Evolutionary conservation across 768 basidiomycete genomes (phyloP), one percentile per base, ranked within the genome.

Genomic region (Rossbeevera mucosa): DNA sequence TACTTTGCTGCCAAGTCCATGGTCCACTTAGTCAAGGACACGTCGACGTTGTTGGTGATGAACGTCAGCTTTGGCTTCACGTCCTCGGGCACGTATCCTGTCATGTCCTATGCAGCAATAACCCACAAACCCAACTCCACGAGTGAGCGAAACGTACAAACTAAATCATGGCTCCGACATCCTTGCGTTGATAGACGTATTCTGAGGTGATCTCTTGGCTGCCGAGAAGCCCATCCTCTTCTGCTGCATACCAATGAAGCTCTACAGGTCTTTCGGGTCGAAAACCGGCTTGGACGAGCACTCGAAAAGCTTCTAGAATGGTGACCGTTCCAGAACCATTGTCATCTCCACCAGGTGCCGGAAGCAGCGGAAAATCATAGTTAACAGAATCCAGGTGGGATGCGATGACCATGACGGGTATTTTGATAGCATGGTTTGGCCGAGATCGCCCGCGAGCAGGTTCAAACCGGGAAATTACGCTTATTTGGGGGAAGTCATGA

Each of bases 201-300:
- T 63, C 66, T 22, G 72, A 71, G 4, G 77, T 80, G 53, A 84
- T 72, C 6, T 79, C 81, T 56, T 80, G 77, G 36, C 77, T 48
- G 18, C 48, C 43, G 18, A 60, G 45, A 36, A 48, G 44, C 24
- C 59, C 52, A 48, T 50, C 64, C 47, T 67, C 88, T 74, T 91
- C 87, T 42, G 83, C 88, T 48, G 86, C 84, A 66, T 90, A 91
- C 88, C 88, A 90, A 58, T 87, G 88, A 69, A 90, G 91, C 64
- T 91, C 85, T 31, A 90, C 75, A 7, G 82, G 72, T 38, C 79
- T 77, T 53, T 75, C 71, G 42, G 88, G 88, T 40, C 65, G 78
- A 74, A 85, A 90, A 64, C 83, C 80, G 38, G 85, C 78, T 28
- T 79, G 75, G 58, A 90, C 73, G 52, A 90, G 72, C 16, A 78